Conservation (phyloP, 805 yeast species). For the Limtongia smithiae region DNA sequence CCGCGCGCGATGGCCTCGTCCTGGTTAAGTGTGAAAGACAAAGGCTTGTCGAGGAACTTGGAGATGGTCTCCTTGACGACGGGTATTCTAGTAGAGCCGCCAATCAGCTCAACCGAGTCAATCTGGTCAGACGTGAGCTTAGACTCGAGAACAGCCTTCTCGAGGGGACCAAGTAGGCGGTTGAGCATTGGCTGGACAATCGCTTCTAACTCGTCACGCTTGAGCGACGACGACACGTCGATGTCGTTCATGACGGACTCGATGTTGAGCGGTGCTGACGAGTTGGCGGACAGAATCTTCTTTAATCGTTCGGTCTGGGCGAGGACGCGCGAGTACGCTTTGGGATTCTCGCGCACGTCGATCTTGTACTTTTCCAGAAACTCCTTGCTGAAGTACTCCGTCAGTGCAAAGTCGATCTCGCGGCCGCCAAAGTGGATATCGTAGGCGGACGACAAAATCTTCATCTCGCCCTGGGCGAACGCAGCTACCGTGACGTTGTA, state of each 20-base stretch:
- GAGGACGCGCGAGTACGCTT: slow-evolving; percentile 90
- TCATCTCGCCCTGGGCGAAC: slow-evolving; percentile 93
- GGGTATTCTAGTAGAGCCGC: slow-evolving; percentile 99
- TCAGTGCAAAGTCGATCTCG: slow-evolving; percentile 88
- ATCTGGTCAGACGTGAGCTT: slow-evolving; percentile 67
- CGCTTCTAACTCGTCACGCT: slow-evolving; percentile 91
- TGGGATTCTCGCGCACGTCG: slow-evolving; percentile 84
- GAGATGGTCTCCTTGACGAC: slow-evolving; percentile 75
- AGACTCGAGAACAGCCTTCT: slow-evolving; percentile 76
- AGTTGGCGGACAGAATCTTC: slow-evolving; percentile 94
- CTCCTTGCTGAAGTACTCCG: slow-evolving; percentile 91
- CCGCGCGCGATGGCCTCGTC: slow-evolving; percentile 99
- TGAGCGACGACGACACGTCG: slow-evolving; percentile 84
- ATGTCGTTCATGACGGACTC: slow-evolving; percentile 97
- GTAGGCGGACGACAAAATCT: slow-evolving; percentile 84
- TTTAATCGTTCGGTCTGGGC: slow-evolving; percentile 89
- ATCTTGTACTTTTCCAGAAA: slow-evolving; percentile 80
- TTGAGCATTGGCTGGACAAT: slow-evolving; percentile 76
- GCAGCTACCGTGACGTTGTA: slow-evolving; percentile 86
- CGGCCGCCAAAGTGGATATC: slow-evolving; percentile 99
- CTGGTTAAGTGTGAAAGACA: slow-evolving; percentile 94
- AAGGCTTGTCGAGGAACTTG: slow-evolving; percentile 75
- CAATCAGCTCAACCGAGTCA: slow-evolving; percentile 91
- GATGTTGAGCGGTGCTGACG: slow-evolving; percentile 87
- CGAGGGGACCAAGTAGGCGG: slow-evolving; percentile 73